Evolutionary conservation across 305 asterid genomes (phyloP).

Genomic region (Fraxinus baroniana): DNA sequence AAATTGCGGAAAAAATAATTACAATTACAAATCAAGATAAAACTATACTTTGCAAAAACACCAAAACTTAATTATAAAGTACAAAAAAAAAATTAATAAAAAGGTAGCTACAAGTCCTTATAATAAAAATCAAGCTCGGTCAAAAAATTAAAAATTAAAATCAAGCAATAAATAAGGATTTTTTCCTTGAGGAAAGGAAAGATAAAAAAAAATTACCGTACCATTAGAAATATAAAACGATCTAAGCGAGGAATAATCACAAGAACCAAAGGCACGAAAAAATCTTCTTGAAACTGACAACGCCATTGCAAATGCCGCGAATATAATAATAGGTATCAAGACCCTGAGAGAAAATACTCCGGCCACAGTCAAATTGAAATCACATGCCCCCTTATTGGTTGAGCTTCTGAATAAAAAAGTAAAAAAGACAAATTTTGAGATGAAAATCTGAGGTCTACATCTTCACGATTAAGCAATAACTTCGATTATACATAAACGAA

Average conservation of each 20-base stretch:
- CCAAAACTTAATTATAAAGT: not conserved
- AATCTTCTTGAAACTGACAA: constrained; percentile 53
- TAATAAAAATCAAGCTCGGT: not conserved
- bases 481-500: not conserved
- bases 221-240: constrained; percentile 37
- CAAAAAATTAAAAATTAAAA: not conserved
- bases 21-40: not conserved
- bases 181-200: not conserved
- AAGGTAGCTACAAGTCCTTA: not conserved
- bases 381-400: not conserved
- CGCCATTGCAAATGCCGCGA: constrained; percentile 43
- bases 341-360: constrained; percentile 14
- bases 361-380: constrained; percentile 15
- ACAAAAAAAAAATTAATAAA: not conserved
- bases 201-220: constrained; percentile 11
- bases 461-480: not conserved
- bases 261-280: constrained; percentile 44
- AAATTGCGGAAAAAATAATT: not conserved
- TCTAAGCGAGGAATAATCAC: constrained; percentile 27
- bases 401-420: not conserved
- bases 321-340: constrained; percentile 9
- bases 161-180: not conserved
- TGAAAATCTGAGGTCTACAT: not conserved
- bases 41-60: not conserved
- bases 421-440: not conserved